Conservation (phyloP, 805 yeast genomes). For the Nakazawaea wyomingensis region DNA sequence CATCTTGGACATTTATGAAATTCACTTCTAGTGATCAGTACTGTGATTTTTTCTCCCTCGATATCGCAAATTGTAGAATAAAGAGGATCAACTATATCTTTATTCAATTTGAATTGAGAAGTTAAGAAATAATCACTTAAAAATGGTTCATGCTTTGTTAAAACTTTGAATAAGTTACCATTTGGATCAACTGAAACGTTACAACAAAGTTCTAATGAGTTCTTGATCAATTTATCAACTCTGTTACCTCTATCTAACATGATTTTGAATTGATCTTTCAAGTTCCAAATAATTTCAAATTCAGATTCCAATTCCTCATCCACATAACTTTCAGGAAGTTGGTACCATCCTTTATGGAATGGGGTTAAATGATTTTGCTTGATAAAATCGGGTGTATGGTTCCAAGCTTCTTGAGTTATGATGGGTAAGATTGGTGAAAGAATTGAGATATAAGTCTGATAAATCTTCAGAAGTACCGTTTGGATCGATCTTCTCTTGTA, state of each 20-base stretch:
- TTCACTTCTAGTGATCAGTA: constrained; percentile 32
- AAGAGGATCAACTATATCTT: constrained; percentile 11
- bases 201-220: constrained; percentile 56
- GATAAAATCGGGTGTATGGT: constrained; percentile 35
- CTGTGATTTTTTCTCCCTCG: constrained; percentile 23
- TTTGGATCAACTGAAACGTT: constrained; percentile 16
- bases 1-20: constrained; percentile 84
- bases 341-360: constrained; percentile 40
- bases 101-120: constrained; percentile 46
- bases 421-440: constrained; percentile 81
- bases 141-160: constrained; percentile 33
- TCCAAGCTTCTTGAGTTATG: constrained; percentile 87
- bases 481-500: constrained; percentile 52
- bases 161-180: constrained; percentile 12
- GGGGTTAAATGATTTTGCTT: constrained; percentile 34
- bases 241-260: constrained; percentile 53
- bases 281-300: constrained; percentile 38
- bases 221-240: constrained; percentile 43
- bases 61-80: constrained; percentile 15
- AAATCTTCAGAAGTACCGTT: constrained; percentile 57
- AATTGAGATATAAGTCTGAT: constrained; percentile 58
- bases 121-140: constrained; percentile 57
- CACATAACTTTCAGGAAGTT: constrained; percentile 29
- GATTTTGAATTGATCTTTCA: constrained; percentile 46
- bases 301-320: constrained; percentile 34